Evolutionary conservation across 345 rosid species (phyloP), one percentile per base, ranked within the genome.

Genomic region (Syzygium jambos): DNA sequence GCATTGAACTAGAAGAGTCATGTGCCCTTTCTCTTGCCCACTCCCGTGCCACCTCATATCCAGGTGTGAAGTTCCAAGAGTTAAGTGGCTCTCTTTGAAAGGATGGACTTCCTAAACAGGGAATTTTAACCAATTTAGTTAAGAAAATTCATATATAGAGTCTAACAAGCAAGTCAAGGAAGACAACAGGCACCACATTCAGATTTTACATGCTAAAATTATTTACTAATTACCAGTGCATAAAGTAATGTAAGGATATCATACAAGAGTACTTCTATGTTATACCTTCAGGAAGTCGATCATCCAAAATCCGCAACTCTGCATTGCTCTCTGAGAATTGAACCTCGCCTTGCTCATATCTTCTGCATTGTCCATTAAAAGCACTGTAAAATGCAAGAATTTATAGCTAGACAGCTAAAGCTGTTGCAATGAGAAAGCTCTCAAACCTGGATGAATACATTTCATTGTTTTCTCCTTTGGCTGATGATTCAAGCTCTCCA

Each of bases 11-110:
- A 88, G 94, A 93, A 56, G 95, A 88, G 65, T 90, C 91, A 88
- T 90, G 90, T 85, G 91, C 89, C 93, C 95, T 89, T 90, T 95
- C 96, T 91, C 92, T 90, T 85, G 95, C 94, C 95, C 96, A 94
- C 85, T 92, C 90, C 91, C 88, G 93, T 49, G 95, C 97, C 89
- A 91, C 92, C 88, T 92, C 94, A 91, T 94, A 92, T 46, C 96
- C 96, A 25, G 92, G 95, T 56, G 95, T 96, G 92, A 91, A 85
- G 91, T 90, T 93, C 98, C 96, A 94, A 78, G 90, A 93, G 85
- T 77, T 91, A 83, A 93, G 91, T 90, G 92, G 93, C 90, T 93
- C 98, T 88, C 97, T 92, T 88, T 91, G 96, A 89, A 95, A 92
- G 73, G 90, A 91, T 87, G 92, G 92, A 93, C 87, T 88, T 89